Evolutionary conservation across 768 basidiomycete species (phyloP).

Genomic region (Hemileccinum rubropunctum): DNA sequence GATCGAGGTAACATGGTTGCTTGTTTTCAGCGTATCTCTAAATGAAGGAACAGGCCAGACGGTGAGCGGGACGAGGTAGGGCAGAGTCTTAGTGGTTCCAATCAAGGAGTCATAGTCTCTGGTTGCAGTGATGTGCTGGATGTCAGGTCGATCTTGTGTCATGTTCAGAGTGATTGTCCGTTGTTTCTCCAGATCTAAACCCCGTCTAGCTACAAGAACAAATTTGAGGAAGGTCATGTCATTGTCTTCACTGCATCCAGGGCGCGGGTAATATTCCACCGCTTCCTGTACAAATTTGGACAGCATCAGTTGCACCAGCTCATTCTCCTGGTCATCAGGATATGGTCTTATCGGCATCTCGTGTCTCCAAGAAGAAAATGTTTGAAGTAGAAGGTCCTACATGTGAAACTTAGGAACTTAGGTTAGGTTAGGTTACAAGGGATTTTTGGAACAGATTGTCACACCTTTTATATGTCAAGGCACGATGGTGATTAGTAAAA

Average conservation of each 20-base stretch:
- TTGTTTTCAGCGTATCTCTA: neutral
- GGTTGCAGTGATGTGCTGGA: neutral
- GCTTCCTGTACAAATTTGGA: neutral
- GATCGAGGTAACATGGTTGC: neutral
- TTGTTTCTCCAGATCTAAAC: neutral
- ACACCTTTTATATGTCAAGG: too few relatives aligned
- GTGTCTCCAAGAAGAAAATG: too few relatives aligned
- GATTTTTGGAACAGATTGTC: too few relatives aligned
- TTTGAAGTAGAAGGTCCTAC: too few relatives aligned
- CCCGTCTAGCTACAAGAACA: neutral
- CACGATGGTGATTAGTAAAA: too few relatives aligned
- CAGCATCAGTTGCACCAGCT: neutral
- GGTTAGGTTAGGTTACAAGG: too few relatives aligned
- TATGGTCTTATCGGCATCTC: neutral
- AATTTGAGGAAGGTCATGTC: slow-evolving; percentile 4
- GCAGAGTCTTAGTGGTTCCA: neutral
- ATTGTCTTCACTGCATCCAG: neutral
- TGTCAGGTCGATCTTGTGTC: neutral
- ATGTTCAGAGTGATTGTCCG: neutral
- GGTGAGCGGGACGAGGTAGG: neutral
- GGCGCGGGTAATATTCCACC: neutral
- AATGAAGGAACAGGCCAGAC: slow-evolving; percentile 4
- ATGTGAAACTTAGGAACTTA: too few relatives aligned
- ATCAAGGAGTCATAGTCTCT: slow-evolving; percentile 7
- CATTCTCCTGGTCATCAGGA: neutral